Percentiles rank a stretch among this genome's conserved stretches.
These are phyloP conservation scores for Anisodus tanguticus DNA, from an alignment of 257 asterid genomes.

Conservation along the genomic window DNA sequence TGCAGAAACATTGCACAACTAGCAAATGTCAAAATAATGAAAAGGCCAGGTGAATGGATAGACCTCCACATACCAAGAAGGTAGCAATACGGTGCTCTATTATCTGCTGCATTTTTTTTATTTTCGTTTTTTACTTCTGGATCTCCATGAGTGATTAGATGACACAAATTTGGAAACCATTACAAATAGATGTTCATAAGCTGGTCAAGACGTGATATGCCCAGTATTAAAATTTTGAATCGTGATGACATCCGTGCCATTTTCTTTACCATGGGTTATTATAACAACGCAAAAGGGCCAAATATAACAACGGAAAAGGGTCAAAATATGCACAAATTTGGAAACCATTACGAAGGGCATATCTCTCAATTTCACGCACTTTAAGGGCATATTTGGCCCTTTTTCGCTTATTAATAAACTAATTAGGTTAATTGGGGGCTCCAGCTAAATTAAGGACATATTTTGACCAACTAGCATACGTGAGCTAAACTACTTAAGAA, in stretches of 20 bases:
- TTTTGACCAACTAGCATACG: no score
- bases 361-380: no score
- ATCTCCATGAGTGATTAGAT: background rate
- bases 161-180: background rate
- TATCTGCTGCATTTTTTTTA: background rate
- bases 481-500: no score
- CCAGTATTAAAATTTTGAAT: background rate
- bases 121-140: background rate
- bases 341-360: no score
- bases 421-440: no score
- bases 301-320: no score
- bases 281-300: no score
- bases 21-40: constrained; percentile 75
- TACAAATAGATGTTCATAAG: background rate
- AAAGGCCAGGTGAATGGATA: constrained; percentile 67
- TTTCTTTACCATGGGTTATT: background rate
- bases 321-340: no score
- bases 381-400: no score
- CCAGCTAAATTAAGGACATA: no score
- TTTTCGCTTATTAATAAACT: no score
- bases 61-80: constrained; percentile 68
- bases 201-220: background rate
- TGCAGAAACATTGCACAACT: constrained; percentile 82
- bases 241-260: background rate
- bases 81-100: constrained; percentile 39